Evolutionary conservation across 331 rosid species (phyloP).

Genomic region (Dryas integrifolia): DNA sequence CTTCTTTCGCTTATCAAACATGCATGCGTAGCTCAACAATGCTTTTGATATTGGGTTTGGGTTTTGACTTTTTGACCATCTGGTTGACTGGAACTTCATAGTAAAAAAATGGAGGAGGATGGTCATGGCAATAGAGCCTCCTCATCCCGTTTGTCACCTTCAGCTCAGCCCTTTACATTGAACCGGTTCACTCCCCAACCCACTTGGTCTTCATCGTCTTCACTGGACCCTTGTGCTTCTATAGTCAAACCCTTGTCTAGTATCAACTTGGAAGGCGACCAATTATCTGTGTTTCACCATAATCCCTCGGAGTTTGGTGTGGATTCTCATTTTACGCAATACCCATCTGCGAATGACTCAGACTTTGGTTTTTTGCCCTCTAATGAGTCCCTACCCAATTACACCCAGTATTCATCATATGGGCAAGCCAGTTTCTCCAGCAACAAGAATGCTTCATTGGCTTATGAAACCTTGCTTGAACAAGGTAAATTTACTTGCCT

Average conservation of each 20-base stretch:
- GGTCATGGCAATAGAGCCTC: conserved; percentile 28
- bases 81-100: background rate
- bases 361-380: conserved; percentile 17
- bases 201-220: conserved; percentile 14
- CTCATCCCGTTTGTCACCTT: conserved; percentile 56
- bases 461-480: conserved; percentile 22
- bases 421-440: conserved; percentile 25
- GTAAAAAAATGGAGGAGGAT: conserved; percentile 18
- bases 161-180: conserved; percentile 59
- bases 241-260: conserved; percentile 35
- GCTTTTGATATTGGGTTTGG: background rate
- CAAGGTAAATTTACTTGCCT: conserved; percentile 38
- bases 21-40: background rate
- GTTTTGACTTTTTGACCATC: conserved; percentile 12
- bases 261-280: conserved; percentile 23
- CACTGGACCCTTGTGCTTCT: conserved; percentile 39
- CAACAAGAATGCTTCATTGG: conserved; percentile 27
- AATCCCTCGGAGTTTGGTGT: conserved; percentile 11
- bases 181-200: conserved; percentile 32
- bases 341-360: conserved; percentile 31
- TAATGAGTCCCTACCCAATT: conserved; percentile 7
- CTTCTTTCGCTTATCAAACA: background rate
- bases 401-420: conserved; percentile 26
- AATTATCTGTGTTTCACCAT: background rate
- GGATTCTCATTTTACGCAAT: conserved; percentile 5